These are phyloP conservation scores for Penicillium psychrofluorescens DNA, from an alignment of 495 filamentous ascomycete species.

Conservation along the genomic window DNA sequence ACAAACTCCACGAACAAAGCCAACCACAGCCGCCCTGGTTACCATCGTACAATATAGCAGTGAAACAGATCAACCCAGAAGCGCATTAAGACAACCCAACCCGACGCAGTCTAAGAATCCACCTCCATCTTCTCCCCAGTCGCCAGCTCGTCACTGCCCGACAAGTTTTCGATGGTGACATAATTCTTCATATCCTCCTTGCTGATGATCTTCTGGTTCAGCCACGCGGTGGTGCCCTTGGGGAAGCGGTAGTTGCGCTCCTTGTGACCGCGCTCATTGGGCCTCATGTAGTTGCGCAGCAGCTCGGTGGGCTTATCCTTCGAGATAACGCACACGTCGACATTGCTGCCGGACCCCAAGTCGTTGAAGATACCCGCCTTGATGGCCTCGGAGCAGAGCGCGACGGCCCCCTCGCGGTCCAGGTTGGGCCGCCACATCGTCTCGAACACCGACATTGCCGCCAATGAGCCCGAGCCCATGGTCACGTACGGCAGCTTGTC, in stretches of 20 bases:
- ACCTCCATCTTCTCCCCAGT: conserved; percentile 92
- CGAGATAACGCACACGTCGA: conserved; percentile 93
- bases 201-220: conserved; percentile 89
- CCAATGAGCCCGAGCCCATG: conserved; percentile 93
- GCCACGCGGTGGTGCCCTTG: conserved; percentile 81
- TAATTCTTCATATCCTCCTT: conserved; percentile 93
- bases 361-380: conserved; percentile 99
- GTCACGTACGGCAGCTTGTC: conserved; percentile 99
- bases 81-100: conserved; percentile 10
- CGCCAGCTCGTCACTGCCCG: conserved; percentile 46
- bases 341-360: conserved; percentile 92
- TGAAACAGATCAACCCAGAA: conserved; percentile 6
- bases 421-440: conserved; percentile 82
- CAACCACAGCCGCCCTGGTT: background rate
- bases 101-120: conserved; percentile 49
- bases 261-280: conserved; percentile 88
- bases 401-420: conserved; percentile 73
- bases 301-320: conserved; percentile 80
- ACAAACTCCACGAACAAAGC: background rate
- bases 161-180: conserved; percentile 82
- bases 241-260: conserved; percentile 85
- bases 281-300: conserved; percentile 82
- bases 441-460: conserved; percentile 98
- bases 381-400: conserved; percentile 80
- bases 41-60: conserved; percentile 4